phyloP scores from a whole-genome alignment of 1,284 basidiomycete genomes.

The Leccinum cinnamomeum region DNA sequence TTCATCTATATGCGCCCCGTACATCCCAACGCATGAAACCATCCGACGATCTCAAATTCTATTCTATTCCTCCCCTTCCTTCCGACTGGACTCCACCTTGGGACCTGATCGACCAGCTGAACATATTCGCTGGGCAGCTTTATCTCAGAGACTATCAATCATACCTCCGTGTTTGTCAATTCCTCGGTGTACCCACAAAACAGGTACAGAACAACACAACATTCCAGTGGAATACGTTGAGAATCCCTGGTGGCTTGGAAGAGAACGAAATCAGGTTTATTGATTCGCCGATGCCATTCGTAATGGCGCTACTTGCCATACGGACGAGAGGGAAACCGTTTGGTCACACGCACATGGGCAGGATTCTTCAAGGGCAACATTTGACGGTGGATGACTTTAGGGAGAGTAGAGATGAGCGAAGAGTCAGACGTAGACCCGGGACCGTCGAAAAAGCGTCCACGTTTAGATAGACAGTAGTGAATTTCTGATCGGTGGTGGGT shows the following conservation, averaged over 20 bases:
- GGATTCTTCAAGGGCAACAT: too few relatives aligned
- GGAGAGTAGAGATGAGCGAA: too few relatives aligned
- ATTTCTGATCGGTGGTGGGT: too few relatives aligned
- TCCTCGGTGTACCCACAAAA: background rate
- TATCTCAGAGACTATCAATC: too few relatives aligned
- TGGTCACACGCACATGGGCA: background rate
- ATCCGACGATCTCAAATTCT: background rate
- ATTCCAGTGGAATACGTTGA: background rate
- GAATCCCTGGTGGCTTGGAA: background rate
- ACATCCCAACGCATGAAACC: background rate
- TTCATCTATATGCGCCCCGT: background rate
- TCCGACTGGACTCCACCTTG: background rate
- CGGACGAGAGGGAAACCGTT: background rate
- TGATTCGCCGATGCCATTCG: background rate
- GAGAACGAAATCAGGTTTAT: background rate
- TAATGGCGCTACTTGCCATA: background rate
- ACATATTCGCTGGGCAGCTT: background rate
- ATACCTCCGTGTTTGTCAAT: too few relatives aligned
- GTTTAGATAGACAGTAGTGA: too few relatives aligned
- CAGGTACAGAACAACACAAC: background rate
- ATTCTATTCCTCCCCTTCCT: background rate
- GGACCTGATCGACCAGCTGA: background rate
- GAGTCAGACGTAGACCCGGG: too few relatives aligned
- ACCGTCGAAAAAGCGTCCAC: too few relatives aligned
- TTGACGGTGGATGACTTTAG: too few relatives aligned